Evolutionary conservation across 1,284 basidiomycete species (phyloP).

Genomic region (Ceratobasidium sp.): DNA sequence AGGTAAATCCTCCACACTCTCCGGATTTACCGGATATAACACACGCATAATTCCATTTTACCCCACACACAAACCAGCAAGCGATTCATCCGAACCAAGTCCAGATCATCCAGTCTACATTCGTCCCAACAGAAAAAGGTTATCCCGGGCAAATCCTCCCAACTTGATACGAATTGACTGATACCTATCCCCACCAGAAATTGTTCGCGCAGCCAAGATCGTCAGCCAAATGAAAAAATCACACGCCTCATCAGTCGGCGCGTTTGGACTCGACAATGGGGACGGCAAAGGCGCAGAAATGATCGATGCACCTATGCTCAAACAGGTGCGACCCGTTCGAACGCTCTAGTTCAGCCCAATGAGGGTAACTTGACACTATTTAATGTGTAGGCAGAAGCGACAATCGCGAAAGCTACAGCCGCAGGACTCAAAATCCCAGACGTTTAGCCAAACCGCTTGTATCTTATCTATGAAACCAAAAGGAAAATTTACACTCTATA

Average conservation of each 20-base stretch:
- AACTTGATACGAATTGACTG: conserved; percentile 14
- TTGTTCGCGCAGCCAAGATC: conserved; percentile 82
- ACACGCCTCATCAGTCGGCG: conserved; percentile 66
- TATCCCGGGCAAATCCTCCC: too few species aligned
- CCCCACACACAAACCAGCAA: conserved; percentile 69
- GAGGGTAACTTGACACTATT: background rate
- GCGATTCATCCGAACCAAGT: conserved; percentile 94
- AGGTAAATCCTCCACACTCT: conserved; percentile 63
- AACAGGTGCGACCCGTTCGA: conserved; percentile 67
- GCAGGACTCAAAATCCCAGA: conserved; percentile 74
- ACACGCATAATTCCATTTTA: conserved; percentile 30
- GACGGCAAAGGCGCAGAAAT: conserved; percentile 75
- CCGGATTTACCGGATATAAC: background rate
- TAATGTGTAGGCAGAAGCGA: conserved; percentile 68
- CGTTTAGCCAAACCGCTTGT: conserved; percentile 41
- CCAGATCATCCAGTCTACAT: conserved; percentile 80
- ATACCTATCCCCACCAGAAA: too few species aligned
- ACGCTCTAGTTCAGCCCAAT: background rate
- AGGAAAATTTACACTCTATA: background rate
- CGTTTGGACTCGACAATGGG: conserved; percentile 70
- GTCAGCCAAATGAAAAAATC: conserved; percentile 72
- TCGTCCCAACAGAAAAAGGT: conserved; percentile 82
- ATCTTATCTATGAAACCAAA: background rate
- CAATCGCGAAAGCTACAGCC: conserved; percentile 71
- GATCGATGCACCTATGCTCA: conserved; percentile 95